phyloP scores from a whole-genome alignment of 768 basidiomycete genomes.

The Boletus patriciae region DNA sequence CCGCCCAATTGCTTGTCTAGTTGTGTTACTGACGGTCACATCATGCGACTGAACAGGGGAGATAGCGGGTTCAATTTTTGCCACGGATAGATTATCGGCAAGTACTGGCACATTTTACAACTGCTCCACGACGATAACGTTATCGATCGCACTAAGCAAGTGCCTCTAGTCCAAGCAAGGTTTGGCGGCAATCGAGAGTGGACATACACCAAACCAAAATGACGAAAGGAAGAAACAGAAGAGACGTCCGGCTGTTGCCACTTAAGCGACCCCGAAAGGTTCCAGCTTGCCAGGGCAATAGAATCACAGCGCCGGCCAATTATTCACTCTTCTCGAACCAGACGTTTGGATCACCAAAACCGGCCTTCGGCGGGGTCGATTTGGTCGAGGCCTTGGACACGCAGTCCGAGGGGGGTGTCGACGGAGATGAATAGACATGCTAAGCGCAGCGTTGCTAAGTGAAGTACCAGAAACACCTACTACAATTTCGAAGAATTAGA shows the following conservation, averaged over 20 bases:
- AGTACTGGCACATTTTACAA: no score
- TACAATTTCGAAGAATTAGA: background rate
- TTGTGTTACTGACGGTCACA: no score
- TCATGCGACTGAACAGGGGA: no score
- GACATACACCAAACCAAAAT: background rate
- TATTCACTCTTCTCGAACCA: no score
- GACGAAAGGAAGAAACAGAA: background rate
- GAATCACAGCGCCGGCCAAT: background rate
- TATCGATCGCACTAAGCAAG: background rate
- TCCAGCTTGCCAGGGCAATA: background rate
- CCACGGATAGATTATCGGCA: no score
- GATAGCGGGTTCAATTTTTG: no score
- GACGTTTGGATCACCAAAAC: no score
- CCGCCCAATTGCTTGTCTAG: no score
- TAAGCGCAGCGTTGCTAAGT: background rate
- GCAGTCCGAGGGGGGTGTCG: background rate
- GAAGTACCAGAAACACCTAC: background rate
- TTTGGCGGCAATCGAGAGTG: background rate
- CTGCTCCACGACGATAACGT: background rate
- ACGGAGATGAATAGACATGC: background rate
- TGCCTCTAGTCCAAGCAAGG: background rate
- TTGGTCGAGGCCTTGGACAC: background rate
- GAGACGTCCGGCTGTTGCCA: background rate
- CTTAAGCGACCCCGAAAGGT: background rate
- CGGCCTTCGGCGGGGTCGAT: no score